A percentile compares a stretch with the other conserved stretches of the same genome.
Conservation (phyloP, 1,284 basidiomycete species). For the Fomitopsis palustris region DNA sequence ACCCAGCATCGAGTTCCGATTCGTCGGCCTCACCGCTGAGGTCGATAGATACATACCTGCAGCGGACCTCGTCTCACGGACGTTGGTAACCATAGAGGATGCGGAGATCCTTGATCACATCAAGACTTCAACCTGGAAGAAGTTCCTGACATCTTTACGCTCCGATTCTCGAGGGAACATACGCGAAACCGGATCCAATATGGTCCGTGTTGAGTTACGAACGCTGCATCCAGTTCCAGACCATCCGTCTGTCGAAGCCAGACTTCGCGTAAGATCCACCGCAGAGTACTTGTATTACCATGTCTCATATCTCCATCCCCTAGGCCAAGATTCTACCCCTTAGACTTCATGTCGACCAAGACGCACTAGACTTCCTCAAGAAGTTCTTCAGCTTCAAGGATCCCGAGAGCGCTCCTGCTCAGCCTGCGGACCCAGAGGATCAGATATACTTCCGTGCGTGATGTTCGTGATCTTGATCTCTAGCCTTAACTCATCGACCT, state of each 20-base stretch:
- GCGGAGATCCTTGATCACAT: constrained; percentile 95
- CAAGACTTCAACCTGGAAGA: constrained; percentile 98
- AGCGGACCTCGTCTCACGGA: constrained; percentile 59
- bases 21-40: constrained; percentile 66
- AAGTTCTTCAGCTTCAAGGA: constrained; percentile 91
- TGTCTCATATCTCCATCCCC: neutral
- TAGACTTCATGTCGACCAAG: constrained; percentile 94
- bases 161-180: constrained; percentile 82
- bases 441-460: constrained; percentile 75
- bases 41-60: constrained; percentile 62
- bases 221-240: constrained; percentile 69
- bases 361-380: constrained; percentile 97
- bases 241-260: constrained; percentile 71
- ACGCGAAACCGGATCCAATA: constrained; percentile 86
- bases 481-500: neutral
- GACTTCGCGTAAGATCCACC: constrained; percentile 63
- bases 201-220: constrained; percentile 85
- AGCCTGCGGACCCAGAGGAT: constrained; percentile 32
- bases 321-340: constrained; percentile 89
- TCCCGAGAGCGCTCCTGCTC: constrained; percentile 38
- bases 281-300: neutral
- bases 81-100: constrained; percentile 63
- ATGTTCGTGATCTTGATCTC: neutral
- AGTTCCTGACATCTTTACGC: constrained; percentile 86
- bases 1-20: constrained; percentile 81